These are phyloP conservation scores for Scytalidium sp. DNA, from an alignment of 2,329 filamentous ascomycete species.

Conservation along the genomic window DNA sequence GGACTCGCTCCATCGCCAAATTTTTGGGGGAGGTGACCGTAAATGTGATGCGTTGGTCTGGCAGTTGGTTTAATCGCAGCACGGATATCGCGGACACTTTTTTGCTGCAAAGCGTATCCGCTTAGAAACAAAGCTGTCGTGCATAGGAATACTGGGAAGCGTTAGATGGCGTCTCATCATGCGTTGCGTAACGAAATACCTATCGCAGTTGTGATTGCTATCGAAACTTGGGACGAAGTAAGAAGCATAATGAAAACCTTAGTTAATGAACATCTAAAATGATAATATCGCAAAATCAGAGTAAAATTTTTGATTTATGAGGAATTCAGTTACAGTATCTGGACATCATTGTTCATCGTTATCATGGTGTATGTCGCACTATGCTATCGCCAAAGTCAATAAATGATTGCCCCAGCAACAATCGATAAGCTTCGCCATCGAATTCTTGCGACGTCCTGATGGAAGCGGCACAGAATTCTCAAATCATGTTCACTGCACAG, in stretches of 20 bases:
- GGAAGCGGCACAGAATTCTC: background rate
- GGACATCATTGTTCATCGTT: background rate
- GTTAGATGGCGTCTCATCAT: constrained; percentile 12
- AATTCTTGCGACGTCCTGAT: background rate
- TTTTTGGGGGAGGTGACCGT: constrained; percentile 15
- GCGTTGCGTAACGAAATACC: constrained; percentile 41
- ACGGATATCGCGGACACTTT: constrained; percentile 76
- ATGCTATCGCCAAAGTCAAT: constrained; percentile 6
- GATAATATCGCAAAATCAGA: background rate
- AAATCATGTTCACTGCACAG: background rate
- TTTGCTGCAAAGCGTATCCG: constrained; percentile 84
- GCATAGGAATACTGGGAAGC: constrained; percentile 63
- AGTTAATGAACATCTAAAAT: background rate
- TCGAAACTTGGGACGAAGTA: constrained; percentile 67
- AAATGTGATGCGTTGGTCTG: constrained; percentile 11
- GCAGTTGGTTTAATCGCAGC: constrained; percentile 53
- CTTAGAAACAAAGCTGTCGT: constrained; percentile 82
- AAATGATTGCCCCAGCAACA: constrained; percentile 40
- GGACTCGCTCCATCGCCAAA: constrained; percentile 9
- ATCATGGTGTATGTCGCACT: background rate
- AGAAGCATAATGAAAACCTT: constrained; percentile 42
- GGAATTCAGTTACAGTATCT: background rate
- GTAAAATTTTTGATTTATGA: no score
- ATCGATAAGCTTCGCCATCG: constrained; percentile 30
- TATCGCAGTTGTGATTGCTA: constrained; percentile 61